Conservation (phyloP, 1,139 yeast species). For the Barnettozyma hawaiiensis region DNA sequence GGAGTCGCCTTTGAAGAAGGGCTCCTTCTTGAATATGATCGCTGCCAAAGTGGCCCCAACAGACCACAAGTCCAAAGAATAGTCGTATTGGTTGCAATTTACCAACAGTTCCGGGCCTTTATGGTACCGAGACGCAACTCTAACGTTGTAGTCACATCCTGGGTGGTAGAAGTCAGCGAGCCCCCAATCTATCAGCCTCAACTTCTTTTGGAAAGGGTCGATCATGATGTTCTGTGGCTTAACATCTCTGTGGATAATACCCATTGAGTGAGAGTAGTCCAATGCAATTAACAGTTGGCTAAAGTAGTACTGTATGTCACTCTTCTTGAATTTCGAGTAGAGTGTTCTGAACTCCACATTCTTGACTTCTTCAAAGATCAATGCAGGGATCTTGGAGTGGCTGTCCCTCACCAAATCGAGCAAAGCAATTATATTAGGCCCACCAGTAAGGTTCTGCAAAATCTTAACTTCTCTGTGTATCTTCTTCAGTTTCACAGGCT, state of each 20-base stretch:
- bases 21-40: constrained; percentile 91
- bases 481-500: constrained; percentile 95
- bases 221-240: constrained; percentile 99
- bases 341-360: constrained; percentile 87
- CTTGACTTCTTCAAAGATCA: constrained; percentile 85
- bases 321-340: constrained; percentile 82
- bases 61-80: constrained; percentile 94
- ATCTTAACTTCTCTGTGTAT: constrained; percentile 93
- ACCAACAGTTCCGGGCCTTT: constrained; percentile 96
- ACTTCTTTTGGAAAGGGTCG: constrained; percentile 67
- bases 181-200: constrained; percentile 97
- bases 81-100: constrained; percentile 91
- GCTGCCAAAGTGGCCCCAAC: constrained; percentile 98
- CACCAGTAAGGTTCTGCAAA: constrained; percentile 79
- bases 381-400: constrained; percentile 85
- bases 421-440: constrained; percentile 77
- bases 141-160: constrained; percentile 89
- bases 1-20: constrained; percentile 94
- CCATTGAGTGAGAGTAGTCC: constrained; percentile 94
- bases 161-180: constrained; percentile 96
- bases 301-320: constrained; percentile 85
- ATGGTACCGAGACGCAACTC: constrained; percentile 97
- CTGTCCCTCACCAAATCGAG: constrained; percentile 90
- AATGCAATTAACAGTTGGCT: constrained; percentile 82
- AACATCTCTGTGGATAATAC: constrained; percentile 97